Evolutionary conservation across 164 flowering plant species (phyloP).

Genomic region (Vitis amurensis): DNA sequence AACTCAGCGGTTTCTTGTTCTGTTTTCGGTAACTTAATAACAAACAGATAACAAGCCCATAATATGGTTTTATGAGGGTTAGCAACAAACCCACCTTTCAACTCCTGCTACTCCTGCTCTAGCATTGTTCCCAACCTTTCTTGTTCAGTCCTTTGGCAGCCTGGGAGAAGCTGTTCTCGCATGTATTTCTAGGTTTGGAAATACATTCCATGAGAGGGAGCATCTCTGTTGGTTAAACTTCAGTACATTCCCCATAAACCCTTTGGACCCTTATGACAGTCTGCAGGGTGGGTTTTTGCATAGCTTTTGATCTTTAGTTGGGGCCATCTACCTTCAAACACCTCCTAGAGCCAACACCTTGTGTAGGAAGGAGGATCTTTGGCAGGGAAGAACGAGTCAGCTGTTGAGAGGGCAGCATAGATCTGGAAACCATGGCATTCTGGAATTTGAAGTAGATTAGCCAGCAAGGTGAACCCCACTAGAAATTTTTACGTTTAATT

Average conservation of each 20-base stretch:
- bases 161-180: slow-evolving; percentile 77
- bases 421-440: slow-evolving; percentile 90
- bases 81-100: slow-evolving; percentile 80
- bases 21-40: too few species aligned
- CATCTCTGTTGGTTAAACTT: slow-evolving; percentile 78
- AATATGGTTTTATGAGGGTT: slow-evolving; percentile 81
- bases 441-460: slow-evolving; percentile 24
- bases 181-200: slow-evolving; percentile 82
- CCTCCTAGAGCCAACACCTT: slow-evolving; percentile 71
- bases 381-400: slow-evolving; percentile 33
- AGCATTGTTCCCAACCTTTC: slow-evolving; percentile 73
- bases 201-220: slow-evolving; percentile 71
- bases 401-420: slow-evolving; percentile 68
- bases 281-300: not conserved
- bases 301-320: slow-evolving; percentile 43
- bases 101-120: slow-evolving; percentile 83
- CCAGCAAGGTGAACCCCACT: too few species aligned
- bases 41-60: slow-evolving; percentile 33
- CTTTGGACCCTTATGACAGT: slow-evolving; percentile 50
- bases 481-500: too few species aligned
- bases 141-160: slow-evolving; percentile 67
- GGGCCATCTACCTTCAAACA: slow-evolving; percentile 68
- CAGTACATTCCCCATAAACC: slow-evolving; percentile 72
- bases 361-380: slow-evolving; percentile 78
- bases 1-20: too few species aligned